Percentiles rank a stretch among this genome's conserved stretches.
Conservation (phyloP, 345 rosid genomes). For the Abelmoschus esculentus region DNA sequence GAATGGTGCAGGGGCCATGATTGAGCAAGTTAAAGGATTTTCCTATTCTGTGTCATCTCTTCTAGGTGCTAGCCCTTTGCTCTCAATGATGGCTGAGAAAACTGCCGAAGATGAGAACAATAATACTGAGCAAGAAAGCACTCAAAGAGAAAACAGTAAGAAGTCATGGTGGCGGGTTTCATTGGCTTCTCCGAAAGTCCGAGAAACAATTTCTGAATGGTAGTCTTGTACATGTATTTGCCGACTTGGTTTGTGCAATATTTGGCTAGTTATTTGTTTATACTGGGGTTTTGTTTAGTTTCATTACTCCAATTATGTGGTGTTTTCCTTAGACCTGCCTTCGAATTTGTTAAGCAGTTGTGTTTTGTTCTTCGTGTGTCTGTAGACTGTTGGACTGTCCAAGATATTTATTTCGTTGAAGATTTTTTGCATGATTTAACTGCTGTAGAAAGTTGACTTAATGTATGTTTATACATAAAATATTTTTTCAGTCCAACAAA, state of each 20-base stretch:
- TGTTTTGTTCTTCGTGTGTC: not conserved
- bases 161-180: conserved; percentile 82
- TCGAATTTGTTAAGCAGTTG: not conserved
- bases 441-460: not conserved
- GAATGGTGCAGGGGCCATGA: conserved; percentile 70
- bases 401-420: not conserved
- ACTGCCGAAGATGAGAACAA: conserved; percentile 22
- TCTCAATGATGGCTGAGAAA: conserved; percentile 52
- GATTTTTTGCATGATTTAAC: not conserved
- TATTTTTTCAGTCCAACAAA: conserved; percentile 57
- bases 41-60: conserved; percentile 80
- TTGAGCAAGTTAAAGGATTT: conserved; percentile 95
- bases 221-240: conserved; percentile 16
- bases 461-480: conserved; percentile 1
- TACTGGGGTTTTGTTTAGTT: not conserved
- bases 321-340: not conserved
- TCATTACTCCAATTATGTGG: not conserved
- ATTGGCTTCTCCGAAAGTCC: conserved; percentile 70
- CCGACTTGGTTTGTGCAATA: not conserved
- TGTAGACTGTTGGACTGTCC: not conserved
- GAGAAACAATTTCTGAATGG: conserved; percentile 45
- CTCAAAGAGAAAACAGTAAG: conserved; percentile 33
- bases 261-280: not conserved
- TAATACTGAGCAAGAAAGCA: conserved; percentile 22
- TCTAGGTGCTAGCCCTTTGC: conserved; percentile 69